These are phyloP conservation scores for Metarhizium brunneum DNA, from an alignment of 2,329 filamentous ascomycete genomes.

Conservation along the genomic window DNA sequence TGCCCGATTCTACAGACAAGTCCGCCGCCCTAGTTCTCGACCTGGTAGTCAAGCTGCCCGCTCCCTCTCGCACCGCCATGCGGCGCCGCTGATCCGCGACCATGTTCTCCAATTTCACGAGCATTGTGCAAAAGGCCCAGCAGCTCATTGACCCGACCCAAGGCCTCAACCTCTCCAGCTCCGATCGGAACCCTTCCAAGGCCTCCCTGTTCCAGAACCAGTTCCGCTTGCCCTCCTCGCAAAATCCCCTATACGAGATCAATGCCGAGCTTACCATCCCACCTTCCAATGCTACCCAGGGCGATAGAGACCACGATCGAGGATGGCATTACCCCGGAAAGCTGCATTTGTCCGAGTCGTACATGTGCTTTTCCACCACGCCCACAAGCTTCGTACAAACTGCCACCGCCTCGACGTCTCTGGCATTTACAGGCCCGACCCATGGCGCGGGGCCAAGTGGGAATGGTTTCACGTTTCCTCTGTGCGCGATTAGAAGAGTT, in stretches of 20 bases:
- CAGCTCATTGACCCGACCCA: constrained; percentile 87
- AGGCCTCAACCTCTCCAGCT: constrained; percentile 60
- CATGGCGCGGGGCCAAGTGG: constrained; percentile 86
- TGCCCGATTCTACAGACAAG: neutral
- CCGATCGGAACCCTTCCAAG: constrained; percentile 80
- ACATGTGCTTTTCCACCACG: constrained; percentile 93
- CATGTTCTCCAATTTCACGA: constrained; percentile 58
- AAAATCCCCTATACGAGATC: constrained; percentile 93
- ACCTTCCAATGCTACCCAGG: constrained; percentile 58
- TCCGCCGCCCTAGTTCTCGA: constrained; percentile 6
- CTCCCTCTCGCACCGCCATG: constrained; percentile 22
- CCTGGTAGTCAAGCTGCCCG: neutral
- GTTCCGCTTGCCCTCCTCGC: constrained; percentile 86
- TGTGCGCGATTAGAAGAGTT: constrained; percentile 84
- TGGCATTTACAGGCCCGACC: constrained; percentile 83
- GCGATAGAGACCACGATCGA: constrained; percentile 60
- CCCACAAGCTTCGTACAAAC: constrained; percentile 77
- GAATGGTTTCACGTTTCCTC: constrained; percentile 89
- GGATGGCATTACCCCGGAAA: constrained; percentile 88
- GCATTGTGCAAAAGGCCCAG: constrained; percentile 90
- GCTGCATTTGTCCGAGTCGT: constrained; percentile 88
- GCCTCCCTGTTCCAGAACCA: constrained; percentile 89
- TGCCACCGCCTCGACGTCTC: constrained; percentile 70
- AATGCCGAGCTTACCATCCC: constrained; percentile 89
- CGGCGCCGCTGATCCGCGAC: constrained; percentile 29